Evolutionary conservation across 2,329 filamentous ascomycete genomes (phyloP).

Genomic region (Fusarium brachygibbosum): DNA sequence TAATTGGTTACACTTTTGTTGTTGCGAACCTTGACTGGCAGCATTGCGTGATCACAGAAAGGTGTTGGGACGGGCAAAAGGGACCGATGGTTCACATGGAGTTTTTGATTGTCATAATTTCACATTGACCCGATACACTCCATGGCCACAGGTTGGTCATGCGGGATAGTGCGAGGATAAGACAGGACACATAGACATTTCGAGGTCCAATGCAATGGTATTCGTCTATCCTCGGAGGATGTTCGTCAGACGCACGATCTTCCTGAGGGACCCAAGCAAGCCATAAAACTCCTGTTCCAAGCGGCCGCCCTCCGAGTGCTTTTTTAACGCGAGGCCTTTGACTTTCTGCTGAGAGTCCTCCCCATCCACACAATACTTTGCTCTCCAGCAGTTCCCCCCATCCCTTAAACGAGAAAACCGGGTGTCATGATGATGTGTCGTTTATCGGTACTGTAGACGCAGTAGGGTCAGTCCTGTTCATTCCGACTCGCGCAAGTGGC

Average conservation of each 20-base stretch:
- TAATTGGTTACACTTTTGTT: background rate
- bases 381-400: conserved; percentile 36
- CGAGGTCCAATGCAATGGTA: conserved; percentile 58
- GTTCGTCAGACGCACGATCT: conserved; percentile 59
- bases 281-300: conserved; percentile 62
- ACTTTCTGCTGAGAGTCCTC: conserved; percentile 47
- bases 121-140: conserved; percentile 37
- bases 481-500: background rate
- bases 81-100: conserved; percentile 27
- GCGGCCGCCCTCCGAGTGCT: conserved; percentile 59
- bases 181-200: conserved; percentile 38
- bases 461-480: conserved; percentile 35
- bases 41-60: conserved; percentile 7
- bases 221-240: conserved; percentile 60
- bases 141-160: conserved; percentile 30
- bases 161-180: conserved; percentile 20
- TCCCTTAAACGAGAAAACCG: conserved; percentile 47
- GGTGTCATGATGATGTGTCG: conserved; percentile 42
- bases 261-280: conserved; percentile 60
- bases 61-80: background rate
- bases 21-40: background rate
- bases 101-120: conserved; percentile 34
- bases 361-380: conserved; percentile 40
- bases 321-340: conserved; percentile 54
- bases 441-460: conserved; percentile 56